Evolutionary conservation across 2,329 filamentous ascomycete species (phyloP).

Genomic region (Hymenotorrendiella dingleyae): DNA sequence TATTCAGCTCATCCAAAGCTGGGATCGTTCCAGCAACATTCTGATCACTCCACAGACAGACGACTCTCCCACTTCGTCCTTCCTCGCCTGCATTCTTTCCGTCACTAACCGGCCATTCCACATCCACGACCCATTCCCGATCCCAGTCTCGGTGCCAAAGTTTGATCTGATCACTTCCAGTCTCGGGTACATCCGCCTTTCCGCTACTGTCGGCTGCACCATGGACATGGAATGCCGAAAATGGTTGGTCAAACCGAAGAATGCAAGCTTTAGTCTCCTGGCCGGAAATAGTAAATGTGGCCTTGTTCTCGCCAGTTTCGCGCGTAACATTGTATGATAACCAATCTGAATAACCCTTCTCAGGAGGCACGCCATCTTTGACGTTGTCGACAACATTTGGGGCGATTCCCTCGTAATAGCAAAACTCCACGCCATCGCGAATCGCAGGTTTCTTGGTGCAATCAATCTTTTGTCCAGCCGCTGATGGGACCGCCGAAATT

Average conservation of each 20-base stretch:
- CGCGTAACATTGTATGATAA: conserved; percentile 58
- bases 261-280: conserved; percentile 74
- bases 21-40: conserved; percentile 69
- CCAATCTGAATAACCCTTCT: conserved; percentile 48
- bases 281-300: conserved; percentile 61
- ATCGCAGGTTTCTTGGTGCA: conserved; percentile 41
- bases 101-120: conserved; percentile 49
- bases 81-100: conserved; percentile 30
- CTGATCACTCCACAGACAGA: conserved; percentile 84
- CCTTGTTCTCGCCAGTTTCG: conserved; percentile 40
- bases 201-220: conserved; percentile 54
- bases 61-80: conserved; percentile 56
- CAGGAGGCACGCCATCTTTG: conserved; percentile 36
- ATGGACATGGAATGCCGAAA: conserved; percentile 58
- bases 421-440: conserved; percentile 53
- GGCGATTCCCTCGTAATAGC: conserved; percentile 63
- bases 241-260: conserved; percentile 62
- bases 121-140: conserved; percentile 64
- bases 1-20: conserved; percentile 71
- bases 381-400: conserved; percentile 55
- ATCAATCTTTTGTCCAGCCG: conserved; percentile 52
- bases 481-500: conserved; percentile 64
- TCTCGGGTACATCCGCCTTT: conserved; percentile 54
- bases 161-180: conserved; percentile 61
- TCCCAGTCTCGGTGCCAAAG: conserved; percentile 82